Evolutionary conservation across 345 rosid genomes (phyloP).

Genomic region (Isatis tinctoria): DNA sequence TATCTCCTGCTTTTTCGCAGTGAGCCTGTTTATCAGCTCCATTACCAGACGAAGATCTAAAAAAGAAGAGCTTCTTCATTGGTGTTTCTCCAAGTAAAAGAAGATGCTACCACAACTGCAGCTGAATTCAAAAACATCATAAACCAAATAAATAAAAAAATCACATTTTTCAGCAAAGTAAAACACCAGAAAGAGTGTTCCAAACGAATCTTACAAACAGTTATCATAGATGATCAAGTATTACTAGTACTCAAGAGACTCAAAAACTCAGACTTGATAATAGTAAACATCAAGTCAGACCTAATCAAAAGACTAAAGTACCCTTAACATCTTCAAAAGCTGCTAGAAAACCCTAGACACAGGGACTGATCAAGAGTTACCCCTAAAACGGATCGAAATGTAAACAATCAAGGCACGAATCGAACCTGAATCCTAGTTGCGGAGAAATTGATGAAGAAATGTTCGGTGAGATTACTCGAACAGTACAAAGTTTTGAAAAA

Average conservation of each 20-base stretch:
- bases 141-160: constrained; percentile 11
- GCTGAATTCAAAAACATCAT: constrained; percentile 32
- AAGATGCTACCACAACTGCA: constrained; percentile 30
- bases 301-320: constrained; percentile 21
- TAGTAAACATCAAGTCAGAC: constrained; percentile 4
- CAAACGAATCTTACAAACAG: background rate
- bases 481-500: background rate
- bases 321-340: constrained; percentile 27
- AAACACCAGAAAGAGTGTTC: background rate
- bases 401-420: background rate
- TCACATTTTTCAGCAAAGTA: background rate
- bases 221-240: background rate
- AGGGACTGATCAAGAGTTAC: background rate
- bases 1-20: constrained; percentile 38
- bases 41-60: constrained; percentile 56
- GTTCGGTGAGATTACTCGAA: constrained; percentile 26
- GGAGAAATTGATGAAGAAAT: constrained; percentile 15
- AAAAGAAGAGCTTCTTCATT: constrained; percentile 92
- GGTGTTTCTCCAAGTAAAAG: constrained; percentile 28
- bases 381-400: background rate
- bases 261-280: background rate
- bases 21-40: constrained; percentile 47
- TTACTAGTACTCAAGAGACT: background rate
- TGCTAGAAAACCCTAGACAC: constrained; percentile 20
- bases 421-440: constrained; percentile 14